These are phyloP conservation scores for Penicillium maclennaniae DNA, from an alignment of 495 filamentous ascomycete genomes.

Conservation along the genomic window DNA sequence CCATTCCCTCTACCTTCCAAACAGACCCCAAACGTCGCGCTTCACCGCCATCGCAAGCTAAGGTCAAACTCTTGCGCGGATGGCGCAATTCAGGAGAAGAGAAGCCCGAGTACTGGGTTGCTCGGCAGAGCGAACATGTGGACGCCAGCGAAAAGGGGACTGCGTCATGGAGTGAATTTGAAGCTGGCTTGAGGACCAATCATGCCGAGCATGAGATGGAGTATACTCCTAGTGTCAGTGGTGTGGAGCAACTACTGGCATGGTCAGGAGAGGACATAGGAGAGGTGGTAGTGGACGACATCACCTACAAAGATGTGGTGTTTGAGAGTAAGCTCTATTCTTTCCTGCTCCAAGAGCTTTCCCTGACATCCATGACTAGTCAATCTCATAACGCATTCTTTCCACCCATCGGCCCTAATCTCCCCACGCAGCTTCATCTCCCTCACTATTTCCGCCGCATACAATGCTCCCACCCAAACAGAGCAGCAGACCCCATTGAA, in stretches of 20 bases:
- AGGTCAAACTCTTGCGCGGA: slow-evolving; percentile 15
- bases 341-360: slow-evolving; percentile 36
- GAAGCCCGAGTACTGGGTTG: slow-evolving; percentile 62
- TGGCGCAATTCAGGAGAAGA: slow-evolving; percentile 23
- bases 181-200: slow-evolving; percentile 50
- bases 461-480: slow-evolving; percentile 2
- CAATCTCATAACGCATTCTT: slow-evolving; percentile 42
- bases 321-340: slow-evolving; percentile 49
- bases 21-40: slow-evolving; percentile 31
- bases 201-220: slow-evolving; percentile 66
- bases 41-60: slow-evolving; percentile 34
- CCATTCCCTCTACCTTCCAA: slow-evolving; percentile 29
- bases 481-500: slow-evolving; percentile 1
- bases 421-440: slow-evolving; percentile 37
- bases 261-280: slow-evolving; percentile 46
- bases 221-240: slow-evolving; percentile 68
- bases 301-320: slow-evolving; percentile 36
- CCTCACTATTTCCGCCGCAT: slow-evolving; percentile 32
- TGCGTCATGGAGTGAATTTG: slow-evolving; percentile 65
- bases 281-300: slow-evolving; percentile 31
- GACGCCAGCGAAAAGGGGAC: slow-evolving; percentile 52
- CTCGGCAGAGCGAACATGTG: slow-evolving; percentile 59
- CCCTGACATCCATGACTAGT: slow-evolving; percentile 22
- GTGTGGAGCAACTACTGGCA: slow-evolving; percentile 45
- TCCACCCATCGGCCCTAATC: slow-evolving; percentile 32